A percentile compares a stretch with the other conserved stretches of the same genome.
Evolutionary conservation across 2,329 filamentous ascomycete species (phyloP).

Genomic region (Madurella fahalii): DNA sequence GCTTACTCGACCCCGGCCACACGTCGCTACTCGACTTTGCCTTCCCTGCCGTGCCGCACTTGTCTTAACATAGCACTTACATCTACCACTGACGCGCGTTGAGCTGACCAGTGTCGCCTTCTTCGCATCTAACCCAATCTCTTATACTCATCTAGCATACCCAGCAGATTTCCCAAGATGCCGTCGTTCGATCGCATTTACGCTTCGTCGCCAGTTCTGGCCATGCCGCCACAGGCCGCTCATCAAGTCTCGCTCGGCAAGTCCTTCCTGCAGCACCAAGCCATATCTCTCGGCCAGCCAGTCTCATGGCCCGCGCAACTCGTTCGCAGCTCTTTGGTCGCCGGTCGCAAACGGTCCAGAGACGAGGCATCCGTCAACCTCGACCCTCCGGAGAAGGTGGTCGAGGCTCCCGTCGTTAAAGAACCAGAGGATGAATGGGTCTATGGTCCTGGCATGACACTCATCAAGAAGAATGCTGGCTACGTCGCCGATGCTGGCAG

Average conservation of each 20-base stretch:
- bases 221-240: conserved; percentile 42
- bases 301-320: conserved; percentile 33
- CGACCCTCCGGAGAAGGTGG: conserved; percentile 50
- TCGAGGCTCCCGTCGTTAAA: conserved; percentile 40
- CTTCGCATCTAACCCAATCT: conserved; percentile 25
- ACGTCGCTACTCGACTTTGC: conserved; percentile 1
- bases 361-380: conserved; percentile 69
- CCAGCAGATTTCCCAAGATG: conserved; percentile 35
- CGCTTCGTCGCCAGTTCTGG: conserved; percentile 44
- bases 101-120: conserved; percentile 24
- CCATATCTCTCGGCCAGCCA: conserved; percentile 34
- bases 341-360: conserved; percentile 71
- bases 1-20: conserved; percentile 20
- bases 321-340: conserved; percentile 33
- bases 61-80: conserved; percentile 8
- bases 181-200: conserved; percentile 42
- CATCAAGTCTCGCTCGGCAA: conserved; percentile 40
- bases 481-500: conserved; percentile 60
- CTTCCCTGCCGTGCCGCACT: conserved; percentile 2
- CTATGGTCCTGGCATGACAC: conserved; percentile 68
- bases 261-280: conserved; percentile 37
- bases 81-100: conserved; percentile 14
- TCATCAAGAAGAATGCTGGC: conserved; percentile 60
- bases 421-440: conserved; percentile 62
- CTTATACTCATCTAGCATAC: conserved; percentile 28